A percentile compares a stretch with the other conserved stretches of the same genome.
Conservation (phyloP, 2,329 filamentous ascomycete species). For the Xenoacremonium recifei region DNA sequence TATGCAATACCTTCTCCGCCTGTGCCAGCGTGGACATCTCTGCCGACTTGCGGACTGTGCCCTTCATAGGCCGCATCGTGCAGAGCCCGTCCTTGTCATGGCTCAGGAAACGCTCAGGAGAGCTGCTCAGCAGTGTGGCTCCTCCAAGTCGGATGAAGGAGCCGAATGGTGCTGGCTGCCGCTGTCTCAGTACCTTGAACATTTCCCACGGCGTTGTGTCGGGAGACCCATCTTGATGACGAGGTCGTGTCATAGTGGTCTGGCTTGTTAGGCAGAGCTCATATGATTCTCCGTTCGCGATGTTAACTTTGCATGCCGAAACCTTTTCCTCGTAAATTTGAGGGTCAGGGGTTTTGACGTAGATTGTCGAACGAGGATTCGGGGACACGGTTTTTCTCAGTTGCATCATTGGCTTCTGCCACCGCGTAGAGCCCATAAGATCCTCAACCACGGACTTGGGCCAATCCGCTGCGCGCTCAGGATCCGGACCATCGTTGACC, state of each 20-base stretch:
- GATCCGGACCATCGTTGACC: conserved; percentile 26
- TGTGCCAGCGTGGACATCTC: conserved; percentile 65
- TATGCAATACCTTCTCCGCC: conserved; percentile 70
- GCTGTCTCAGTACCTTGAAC: conserved; percentile 66
- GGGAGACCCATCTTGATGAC: background rate
- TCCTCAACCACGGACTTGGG: too few species aligned
- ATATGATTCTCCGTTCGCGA: conserved; percentile 78
- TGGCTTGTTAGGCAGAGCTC: conserved; percentile 81
- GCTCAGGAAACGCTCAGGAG: conserved; percentile 84
- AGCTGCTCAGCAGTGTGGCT: conserved; percentile 75
- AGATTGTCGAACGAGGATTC: conserved; percentile 1
- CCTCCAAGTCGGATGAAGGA: conserved; percentile 72
- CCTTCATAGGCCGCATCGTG: conserved; percentile 93
- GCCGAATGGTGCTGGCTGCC: conserved; percentile 82
- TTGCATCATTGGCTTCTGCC: background rate
- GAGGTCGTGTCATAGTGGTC: conserved; percentile 56
- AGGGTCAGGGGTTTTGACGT: conserved; percentile 40
- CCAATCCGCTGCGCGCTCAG: conserved; percentile 9
- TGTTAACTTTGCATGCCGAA: conserved; percentile 65
- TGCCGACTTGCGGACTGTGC: conserved; percentile 79
- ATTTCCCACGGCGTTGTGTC: conserved; percentile 60
- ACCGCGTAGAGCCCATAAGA: background rate
- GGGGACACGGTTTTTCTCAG: too few species aligned
- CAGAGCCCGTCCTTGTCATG: conserved; percentile 53
- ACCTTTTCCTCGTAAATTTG: conserved; percentile 65